Evolutionary conservation across 1,284 basidiomycete genomes (phyloP), one percentile per base, ranked within the genome.

Genomic region (Marasmius oreades): DNA sequence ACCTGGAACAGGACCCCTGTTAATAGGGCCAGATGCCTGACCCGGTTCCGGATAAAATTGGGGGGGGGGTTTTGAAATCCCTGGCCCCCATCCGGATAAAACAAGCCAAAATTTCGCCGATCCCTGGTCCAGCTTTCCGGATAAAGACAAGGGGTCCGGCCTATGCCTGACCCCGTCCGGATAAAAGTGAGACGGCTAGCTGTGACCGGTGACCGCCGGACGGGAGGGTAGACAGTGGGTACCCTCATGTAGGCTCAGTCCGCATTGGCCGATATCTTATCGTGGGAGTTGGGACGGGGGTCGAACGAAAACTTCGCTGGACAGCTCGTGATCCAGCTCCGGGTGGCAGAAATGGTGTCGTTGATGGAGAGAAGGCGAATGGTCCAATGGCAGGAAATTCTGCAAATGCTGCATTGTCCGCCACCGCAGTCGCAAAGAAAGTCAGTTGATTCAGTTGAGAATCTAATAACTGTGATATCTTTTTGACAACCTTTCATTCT

Each of bases 301-400:
- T 28, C 20, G 42, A 53, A 23, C 51, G 55, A 22, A 31, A 20
- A 12, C 4, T 47, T 12, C 33, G 55, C 5, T 57, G 55, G 55
- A 46, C 52, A 20, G 52, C 37, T 6, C 23, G 31, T 14, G 26
- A n/a, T n/a, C n/a, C n/a, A n/a, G n/a, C n/a, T n/a, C n/a, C n/a
- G n/a, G n/a, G n/a, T n/a, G n/a, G n/a, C n/a, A n/a, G n/a, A n/a
- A n/a, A n/a, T n/a, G n/a, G n/a, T n/a, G n/a, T n/a, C n/a, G n/a
- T n/a, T n/a, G n/a, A n/a, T n/a, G n/a, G n/a, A n/a, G n/a, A n/a
- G 18, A 10, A 8, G n/a, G 44, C 28, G 18, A 20, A 20, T 28
- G 3, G 20, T 48, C 24, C 34, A 8, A 36, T 8, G 34, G 34
- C 34, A 16, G 55, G 55, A 16, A 55, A 55, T 51, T 23, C 28